These are phyloP conservation scores for Amphichorda felina DNA, from an alignment of 2,329 filamentous ascomycete species.

Conservation along the genomic window DNA sequence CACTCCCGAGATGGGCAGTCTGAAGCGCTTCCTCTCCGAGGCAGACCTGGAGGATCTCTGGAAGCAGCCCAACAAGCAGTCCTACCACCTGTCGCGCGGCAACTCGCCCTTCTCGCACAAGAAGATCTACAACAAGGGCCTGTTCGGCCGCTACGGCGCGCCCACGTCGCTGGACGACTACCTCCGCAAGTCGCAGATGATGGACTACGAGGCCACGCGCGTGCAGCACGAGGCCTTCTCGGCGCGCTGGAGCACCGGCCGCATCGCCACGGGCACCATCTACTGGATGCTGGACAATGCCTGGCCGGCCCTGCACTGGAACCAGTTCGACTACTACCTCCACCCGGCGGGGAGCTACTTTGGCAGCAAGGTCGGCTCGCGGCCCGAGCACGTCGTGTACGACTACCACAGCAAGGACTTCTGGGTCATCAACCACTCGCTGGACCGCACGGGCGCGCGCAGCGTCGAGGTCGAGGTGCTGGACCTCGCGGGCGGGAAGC, in stretches of 20 bases:
- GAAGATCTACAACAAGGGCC: conserved; percentile 43
- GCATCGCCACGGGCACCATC: conserved; percentile 46
- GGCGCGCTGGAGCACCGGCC: conserved; percentile 32
- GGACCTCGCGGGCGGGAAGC: conserved; percentile 27
- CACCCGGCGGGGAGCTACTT: conserved; percentile 46
- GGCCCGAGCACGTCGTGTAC: conserved; percentile 41
- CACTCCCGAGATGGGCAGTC: conserved; percentile 42
- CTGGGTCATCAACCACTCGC: conserved; percentile 42
- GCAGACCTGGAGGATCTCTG: conserved; percentile 43
- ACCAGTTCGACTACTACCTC: conserved; percentile 51
- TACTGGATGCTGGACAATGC: conserved; percentile 60
- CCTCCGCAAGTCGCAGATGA: conserved; percentile 45
- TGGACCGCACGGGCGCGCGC: conserved; percentile 24
- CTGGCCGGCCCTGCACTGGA: conserved; percentile 55
- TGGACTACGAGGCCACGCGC: conserved; percentile 52
- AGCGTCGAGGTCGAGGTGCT: conserved; percentile 37
- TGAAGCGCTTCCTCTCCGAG: conserved; percentile 39
- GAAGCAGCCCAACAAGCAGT: conserved; percentile 35
- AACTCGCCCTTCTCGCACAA: conserved; percentile 43
- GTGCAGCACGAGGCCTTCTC: conserved; percentile 46
- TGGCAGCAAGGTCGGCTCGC: conserved; percentile 39
- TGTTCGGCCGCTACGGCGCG: conserved; percentile 37
- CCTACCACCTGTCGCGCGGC: conserved; percentile 49
- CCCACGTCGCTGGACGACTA: conserved; percentile 44
- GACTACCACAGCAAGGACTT: conserved; percentile 34